Conservation (phyloP, 2,329 filamentous ascomycete species). For the Colletotrichum destructivum region DNA sequence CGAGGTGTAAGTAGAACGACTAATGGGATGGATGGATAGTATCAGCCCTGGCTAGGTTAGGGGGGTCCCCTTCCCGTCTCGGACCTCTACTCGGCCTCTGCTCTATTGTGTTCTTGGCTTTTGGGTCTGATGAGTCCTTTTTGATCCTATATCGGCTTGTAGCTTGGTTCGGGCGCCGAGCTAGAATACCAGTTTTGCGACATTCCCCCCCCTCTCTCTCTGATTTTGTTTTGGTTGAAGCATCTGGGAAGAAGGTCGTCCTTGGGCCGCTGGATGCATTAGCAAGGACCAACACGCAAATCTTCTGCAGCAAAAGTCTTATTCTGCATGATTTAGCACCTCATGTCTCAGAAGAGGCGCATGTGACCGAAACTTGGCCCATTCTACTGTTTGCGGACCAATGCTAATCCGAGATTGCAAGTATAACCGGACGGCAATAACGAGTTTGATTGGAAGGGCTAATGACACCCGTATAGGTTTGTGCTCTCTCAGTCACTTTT, state of each 20-base stretch:
- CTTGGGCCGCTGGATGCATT: background rate
- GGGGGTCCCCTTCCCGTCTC: constrained; percentile 15
- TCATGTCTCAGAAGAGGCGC: constrained; percentile 23
- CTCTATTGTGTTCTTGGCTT: constrained; percentile 2
- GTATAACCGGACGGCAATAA: constrained; percentile 14
- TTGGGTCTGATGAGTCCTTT: constrained; percentile 32
- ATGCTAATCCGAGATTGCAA: constrained; percentile 24
- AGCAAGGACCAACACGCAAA: constrained; percentile 15
- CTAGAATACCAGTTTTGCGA: background rate
- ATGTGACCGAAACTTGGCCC: constrained; percentile 13
- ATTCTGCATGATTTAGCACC: constrained; percentile 15
- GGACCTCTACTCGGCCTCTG: constrained; percentile 38
- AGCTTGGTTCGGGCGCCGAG: background rate
- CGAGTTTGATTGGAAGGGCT: constrained; percentile 40
- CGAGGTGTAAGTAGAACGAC: constrained; percentile 33
- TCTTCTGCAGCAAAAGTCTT: constrained; percentile 34
- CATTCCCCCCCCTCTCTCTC: background rate
- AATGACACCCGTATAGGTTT: constrained; percentile 1
- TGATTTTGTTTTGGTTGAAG: background rate
- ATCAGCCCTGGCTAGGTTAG: constrained; percentile 20
- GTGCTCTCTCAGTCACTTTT: background rate
- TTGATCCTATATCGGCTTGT: constrained; percentile 38
- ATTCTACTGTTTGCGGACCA: constrained; percentile 32
- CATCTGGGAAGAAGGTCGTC: background rate
- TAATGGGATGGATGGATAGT: constrained; percentile 27